Evolutionary conservation across 805 yeast species (phyloP), one percentile per base, ranked within the genome.

Genomic region (Wickerhamomyces silvicola): DNA sequence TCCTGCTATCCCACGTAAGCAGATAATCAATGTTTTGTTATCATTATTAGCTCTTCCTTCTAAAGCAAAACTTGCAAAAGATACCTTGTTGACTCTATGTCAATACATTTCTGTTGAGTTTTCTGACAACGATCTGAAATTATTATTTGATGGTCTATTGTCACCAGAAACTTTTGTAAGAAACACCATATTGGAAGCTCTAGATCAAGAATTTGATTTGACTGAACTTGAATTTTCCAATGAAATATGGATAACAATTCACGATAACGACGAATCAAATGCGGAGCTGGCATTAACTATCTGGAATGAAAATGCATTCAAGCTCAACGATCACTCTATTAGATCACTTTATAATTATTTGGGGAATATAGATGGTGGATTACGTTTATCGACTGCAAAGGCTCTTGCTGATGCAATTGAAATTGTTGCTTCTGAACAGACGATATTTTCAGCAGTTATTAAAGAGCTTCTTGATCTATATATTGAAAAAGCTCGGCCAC

Each of bases 31-130:
- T 8, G 76, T 78, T 5, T 58, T 92, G 28, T 57, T 88, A 10
- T 67, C 77, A 1, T 63, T 88, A 39, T 67, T 92, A 70, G 65
- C 73, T 16, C 61, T 83, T 31, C 84, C 95, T 10, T 64, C 87
- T 1, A 84, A 81, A 47, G 81, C 90, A 10, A 86, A 87, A 44
- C 58, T 76, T 31, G 80, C 92, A 10, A 85, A 85, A 51, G 97
- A 87, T 38, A 82, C 94, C 50, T 72, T 92, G 54, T 62, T 78
- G 31, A 70, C 92, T 1, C 54, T 92, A 27, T 75, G 88, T 38
- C 94, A 83, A 52, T 76, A 79, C 41, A 75, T 87, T 16, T 73
- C 95, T 1, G 66, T 78, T 14, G 72, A 76, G 32, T 69, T 78
- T 30, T 61, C 74, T 0, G 55, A 57, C 1, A 56, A 48, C 3